Evolutionary conservation across 2,329 filamentous ascomycete genomes (phyloP).

Genomic region (Fusarium devonianum): DNA sequence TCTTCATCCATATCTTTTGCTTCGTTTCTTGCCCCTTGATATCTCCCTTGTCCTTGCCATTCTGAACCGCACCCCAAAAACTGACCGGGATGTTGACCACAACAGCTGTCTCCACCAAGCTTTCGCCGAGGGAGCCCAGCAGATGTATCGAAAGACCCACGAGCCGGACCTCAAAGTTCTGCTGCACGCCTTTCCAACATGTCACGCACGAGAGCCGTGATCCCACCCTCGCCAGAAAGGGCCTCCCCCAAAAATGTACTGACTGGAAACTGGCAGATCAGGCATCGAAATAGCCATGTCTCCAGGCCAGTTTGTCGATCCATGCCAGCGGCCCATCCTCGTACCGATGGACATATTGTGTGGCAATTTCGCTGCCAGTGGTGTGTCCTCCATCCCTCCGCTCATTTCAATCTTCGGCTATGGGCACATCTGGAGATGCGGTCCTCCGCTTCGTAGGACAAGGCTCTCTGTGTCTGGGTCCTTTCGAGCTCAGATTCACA

Average conservation of each 20-base stretch:
- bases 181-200: conserved; percentile 34
- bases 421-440: conserved; percentile 5
- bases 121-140: not conserved
- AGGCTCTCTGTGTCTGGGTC: conserved; percentile 8
- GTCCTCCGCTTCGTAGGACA: conserved; percentile 7
- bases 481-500: conserved; percentile 14
- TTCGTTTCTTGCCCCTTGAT: conserved; percentile 9
- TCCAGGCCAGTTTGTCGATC: conserved; percentile 7
- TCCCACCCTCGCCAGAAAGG: conserved; percentile 18
- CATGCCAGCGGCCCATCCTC: conserved; percentile 15
- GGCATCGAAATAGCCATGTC: conserved; percentile 18
- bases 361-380: conserved; percentile 24
- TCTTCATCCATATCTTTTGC: conserved; percentile 33
- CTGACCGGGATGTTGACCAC: too few species aligned
- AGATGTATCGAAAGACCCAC: not conserved
- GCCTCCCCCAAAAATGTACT: conserved; percentile 22
- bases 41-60: conserved; percentile 10
- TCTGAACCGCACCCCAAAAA: not conserved
- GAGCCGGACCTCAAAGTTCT: conserved; percentile 11
- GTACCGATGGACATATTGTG: conserved; percentile 20
- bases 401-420: not conserved
- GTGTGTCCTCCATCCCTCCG: conserved; percentile 13
- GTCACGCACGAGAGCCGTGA: conserved; percentile 14
- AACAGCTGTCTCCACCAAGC: not conserved
- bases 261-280: conserved; percentile 32